phyloP scores from a whole-genome alignment of 1,139 yeast genomes.

The Yamadazyma diospyri region DNA sequence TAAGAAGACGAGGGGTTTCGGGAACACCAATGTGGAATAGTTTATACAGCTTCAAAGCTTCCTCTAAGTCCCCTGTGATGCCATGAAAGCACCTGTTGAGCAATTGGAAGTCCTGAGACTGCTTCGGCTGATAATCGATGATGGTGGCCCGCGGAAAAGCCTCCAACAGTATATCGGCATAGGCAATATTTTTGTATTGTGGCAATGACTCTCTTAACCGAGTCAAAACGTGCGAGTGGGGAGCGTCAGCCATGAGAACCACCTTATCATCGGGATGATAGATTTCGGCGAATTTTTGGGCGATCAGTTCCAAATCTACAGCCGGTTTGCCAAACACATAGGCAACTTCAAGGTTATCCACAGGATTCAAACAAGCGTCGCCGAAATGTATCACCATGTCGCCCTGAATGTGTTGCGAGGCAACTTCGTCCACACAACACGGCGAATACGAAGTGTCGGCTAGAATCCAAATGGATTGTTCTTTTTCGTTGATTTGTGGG shows the following conservation, averaged over 20 bases:
- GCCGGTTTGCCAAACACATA: conserved; percentile 74
- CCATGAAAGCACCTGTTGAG: conserved; percentile 27
- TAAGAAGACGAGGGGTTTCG: conserved; percentile 73
- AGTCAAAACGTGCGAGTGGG: conserved; percentile 45
- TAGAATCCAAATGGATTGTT: conserved; percentile 33
- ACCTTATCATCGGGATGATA: conserved; percentile 36
- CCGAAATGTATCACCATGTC: conserved; percentile 92
- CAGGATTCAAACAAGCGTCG: conserved; percentile 85
- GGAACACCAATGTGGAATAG: conserved; percentile 74
- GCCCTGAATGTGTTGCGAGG: conserved; percentile 88
- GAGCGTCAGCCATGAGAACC: conserved; percentile 66
- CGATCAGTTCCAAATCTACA: conserved; percentile 27
- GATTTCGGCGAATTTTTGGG: conserved; percentile 32
- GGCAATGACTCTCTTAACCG: conserved; percentile 31
- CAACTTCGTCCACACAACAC: conserved; percentile 96
- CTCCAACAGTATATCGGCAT: conserved; percentile 37
- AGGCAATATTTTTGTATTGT: conserved; percentile 40
- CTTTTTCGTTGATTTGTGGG: no score
- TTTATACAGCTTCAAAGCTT: conserved; percentile 34
- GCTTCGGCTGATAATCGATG: conserved; percentile 36
- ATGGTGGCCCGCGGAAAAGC: conserved; percentile 27
- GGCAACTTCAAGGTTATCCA: conserved; percentile 65
- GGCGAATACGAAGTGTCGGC: conserved; percentile 96
- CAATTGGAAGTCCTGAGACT: conserved; percentile 7
- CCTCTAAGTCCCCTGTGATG: conserved; percentile 20